Evolutionary conservation across 257 asterid genomes (phyloP).

Genomic region (Thymus quinquecostatus): DNA sequence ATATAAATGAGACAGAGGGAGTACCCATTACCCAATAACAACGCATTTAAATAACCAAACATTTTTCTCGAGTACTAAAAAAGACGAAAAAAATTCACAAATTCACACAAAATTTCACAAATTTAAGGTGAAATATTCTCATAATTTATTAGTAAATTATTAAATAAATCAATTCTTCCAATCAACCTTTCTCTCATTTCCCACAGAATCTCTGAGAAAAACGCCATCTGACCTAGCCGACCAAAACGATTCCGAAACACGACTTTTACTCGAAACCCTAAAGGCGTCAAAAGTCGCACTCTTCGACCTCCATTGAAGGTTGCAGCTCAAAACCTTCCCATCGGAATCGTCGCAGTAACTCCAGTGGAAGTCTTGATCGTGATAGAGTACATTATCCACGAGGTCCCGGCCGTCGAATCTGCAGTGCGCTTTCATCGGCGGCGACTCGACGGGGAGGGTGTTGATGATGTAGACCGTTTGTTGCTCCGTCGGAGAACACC

Average conservation of each 20-base stretch:
- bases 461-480: not conserved
- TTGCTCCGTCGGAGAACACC: not conserved
- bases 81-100: too few relatives aligned
- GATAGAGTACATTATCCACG: not conserved
- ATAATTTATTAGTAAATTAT: not conserved
- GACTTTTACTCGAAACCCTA: not conserved
- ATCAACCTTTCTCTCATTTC: not conserved
- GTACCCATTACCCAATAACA: too few relatives aligned
- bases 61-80: too few relatives aligned
- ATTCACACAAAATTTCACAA: not conserved
- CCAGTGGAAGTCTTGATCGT: slow-evolving; percentile 16
- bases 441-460: not conserved
- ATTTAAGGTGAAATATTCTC: not conserved
- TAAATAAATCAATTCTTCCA: not conserved
- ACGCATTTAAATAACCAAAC: too few relatives aligned
- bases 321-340: not conserved
- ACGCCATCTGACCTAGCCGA: not conserved
- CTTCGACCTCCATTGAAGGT: slow-evolving; percentile 15
- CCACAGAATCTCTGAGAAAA: not conserved
- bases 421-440: not conserved
- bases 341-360: not conserved
- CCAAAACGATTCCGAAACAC: not conserved
- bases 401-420: not conserved
- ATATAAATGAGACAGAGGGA: too few relatives aligned
- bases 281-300: not conserved